A percentile compares a stretch with the other conserved stretches of the same genome.
phyloP scores from a whole-genome alignment of 306 rosid species.

The Castanea mollissima region DNA sequence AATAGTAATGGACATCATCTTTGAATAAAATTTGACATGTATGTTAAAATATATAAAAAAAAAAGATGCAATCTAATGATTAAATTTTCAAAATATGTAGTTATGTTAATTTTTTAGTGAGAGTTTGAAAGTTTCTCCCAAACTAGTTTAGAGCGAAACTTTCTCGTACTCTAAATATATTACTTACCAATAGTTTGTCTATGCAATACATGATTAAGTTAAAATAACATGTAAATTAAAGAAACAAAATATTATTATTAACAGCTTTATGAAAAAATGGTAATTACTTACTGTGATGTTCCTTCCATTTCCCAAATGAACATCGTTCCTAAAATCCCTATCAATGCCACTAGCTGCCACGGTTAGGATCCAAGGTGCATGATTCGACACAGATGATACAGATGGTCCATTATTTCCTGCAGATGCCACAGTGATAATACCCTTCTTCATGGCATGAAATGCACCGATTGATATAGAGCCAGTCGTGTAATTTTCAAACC shows the following conservation, averaged over 20 bases:
- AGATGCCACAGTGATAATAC: constrained; percentile 70
- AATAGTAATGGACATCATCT: too few species aligned
- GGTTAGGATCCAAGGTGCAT: constrained; percentile 86
- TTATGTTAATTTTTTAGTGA: too few species aligned
- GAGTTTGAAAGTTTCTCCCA: too few species aligned
- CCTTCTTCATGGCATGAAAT: constrained; percentile 82
- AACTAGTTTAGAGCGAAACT: fast-evolving
- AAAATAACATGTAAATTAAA: too few species aligned
- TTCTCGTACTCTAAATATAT: too few species aligned
- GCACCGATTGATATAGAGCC: constrained; percentile 69
- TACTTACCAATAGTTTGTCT: too few species aligned
- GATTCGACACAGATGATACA: constrained; percentile 45
- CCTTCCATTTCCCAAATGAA: constrained; percentile 67
- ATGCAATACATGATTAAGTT: too few species aligned
- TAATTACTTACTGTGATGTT: constrained; percentile 56
- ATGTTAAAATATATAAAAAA: too few species aligned
- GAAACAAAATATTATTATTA: background rate
- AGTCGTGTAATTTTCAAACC: constrained; percentile 16
- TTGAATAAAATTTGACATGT: too few species aligned
- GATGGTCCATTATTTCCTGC: constrained; percentile 82
- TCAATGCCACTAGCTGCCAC: constrained; percentile 90
- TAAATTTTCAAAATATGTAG: too few species aligned
- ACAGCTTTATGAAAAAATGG: background rate
- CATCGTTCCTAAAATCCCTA: constrained; percentile 52
- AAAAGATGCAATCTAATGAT: too few species aligned